Conservation (phyloP, 225 moss, liverwort and hornwort genomes). For the Climacium dendroides region DNA sequence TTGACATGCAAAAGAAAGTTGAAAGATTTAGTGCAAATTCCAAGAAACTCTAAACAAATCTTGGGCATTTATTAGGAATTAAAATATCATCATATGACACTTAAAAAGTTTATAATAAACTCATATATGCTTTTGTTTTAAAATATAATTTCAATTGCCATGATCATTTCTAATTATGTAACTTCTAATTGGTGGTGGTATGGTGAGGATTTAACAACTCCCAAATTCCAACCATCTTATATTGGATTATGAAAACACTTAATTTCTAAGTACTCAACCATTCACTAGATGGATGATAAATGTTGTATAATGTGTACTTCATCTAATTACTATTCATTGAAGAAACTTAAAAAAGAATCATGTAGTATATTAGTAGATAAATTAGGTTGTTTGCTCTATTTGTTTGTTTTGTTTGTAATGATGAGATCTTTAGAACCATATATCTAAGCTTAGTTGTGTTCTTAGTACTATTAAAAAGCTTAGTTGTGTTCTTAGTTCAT, state of each 20-base stretch:
- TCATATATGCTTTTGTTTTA: not conserved
- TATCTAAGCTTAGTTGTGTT: rapidly evolving
- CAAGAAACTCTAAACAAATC: too few species aligned
- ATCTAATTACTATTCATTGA: not conserved
- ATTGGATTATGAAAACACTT: not conserved
- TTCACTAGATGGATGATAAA: not conserved
- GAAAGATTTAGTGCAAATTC: too few species aligned
- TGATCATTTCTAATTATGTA: too few species aligned
- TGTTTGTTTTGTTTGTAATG: not conserved
- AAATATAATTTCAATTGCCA: not conserved
- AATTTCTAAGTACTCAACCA: rapidly evolving
- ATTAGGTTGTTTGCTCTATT: not conserved
- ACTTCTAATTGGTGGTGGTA: too few species aligned
- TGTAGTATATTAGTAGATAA: too few species aligned
- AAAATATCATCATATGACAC: too few species aligned
- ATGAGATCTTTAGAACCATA: rapidly evolving
- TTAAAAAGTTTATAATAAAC: not conserved
- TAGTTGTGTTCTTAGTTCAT: too few species aligned
- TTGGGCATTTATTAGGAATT: too few species aligned
- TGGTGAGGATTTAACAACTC: too few species aligned
- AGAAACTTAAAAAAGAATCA: not conserved
- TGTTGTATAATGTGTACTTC: rapidly evolving
- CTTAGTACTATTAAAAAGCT: not conserved
- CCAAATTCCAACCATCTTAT: too few species aligned
- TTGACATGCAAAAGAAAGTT: too few species aligned